A percentile compares a stretch with the other conserved stretches of the same genome.
Evolutionary conservation across 108 stramenopile species (phyloP).

Genomic region (Discostella stelligeroides): DNA sequence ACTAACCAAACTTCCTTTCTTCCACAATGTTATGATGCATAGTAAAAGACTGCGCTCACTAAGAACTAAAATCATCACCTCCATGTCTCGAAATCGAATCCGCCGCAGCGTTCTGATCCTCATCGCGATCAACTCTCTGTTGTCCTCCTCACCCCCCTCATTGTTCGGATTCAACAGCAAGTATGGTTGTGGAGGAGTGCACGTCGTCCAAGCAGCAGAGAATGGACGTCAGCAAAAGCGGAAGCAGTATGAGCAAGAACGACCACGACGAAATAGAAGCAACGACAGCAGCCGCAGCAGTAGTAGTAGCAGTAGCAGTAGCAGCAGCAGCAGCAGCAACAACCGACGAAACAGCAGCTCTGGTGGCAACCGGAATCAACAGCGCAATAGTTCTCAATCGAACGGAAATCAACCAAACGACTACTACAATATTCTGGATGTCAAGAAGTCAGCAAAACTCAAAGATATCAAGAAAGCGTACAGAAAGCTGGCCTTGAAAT

Average conservation of each 20-base stretch:
- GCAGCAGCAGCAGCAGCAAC: background rate
- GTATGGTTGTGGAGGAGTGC: background rate
- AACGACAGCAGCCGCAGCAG: too few species aligned
- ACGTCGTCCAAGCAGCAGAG: constrained; percentile 7
- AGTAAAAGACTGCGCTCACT: too few species aligned
- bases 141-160: constrained; percentile 1
- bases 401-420: constrained; percentile 27
- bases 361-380: background rate
- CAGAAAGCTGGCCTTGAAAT: constrained; percentile 62
- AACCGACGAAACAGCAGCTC: too few species aligned
- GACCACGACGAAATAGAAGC: too few species aligned
- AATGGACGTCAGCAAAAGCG: background rate
- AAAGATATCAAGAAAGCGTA: constrained; percentile 77
- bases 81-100: background rate
- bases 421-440: constrained; percentile 61
- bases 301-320: too few species aligned
- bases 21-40: too few species aligned
- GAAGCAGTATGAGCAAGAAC: too few species aligned
- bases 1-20: too few species aligned
- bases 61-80: too few species aligned
- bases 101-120: constrained; percentile 1
- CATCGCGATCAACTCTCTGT: background rate
- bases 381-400: background rate
- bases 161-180: background rate
- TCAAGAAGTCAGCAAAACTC: constrained; percentile 48